A percentile compares a stretch with the other conserved stretches of the same genome.
Evolutionary conservation across 345 rosid genomes (phyloP).

Genomic region (Eucalyptus victrix): DNA sequence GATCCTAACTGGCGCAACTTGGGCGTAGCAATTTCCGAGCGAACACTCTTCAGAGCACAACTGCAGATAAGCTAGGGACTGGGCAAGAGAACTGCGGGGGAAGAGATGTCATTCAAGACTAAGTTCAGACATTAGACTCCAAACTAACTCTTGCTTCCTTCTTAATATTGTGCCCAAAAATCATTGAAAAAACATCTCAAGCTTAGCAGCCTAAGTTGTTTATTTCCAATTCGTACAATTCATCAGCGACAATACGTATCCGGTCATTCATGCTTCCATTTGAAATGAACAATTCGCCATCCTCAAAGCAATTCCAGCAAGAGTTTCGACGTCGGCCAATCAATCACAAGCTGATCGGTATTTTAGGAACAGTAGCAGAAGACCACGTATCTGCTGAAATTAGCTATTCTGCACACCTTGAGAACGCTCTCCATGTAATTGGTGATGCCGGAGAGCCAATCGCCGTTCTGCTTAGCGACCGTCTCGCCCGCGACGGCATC

Average conservation of each 20-base stretch:
- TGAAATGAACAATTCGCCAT: background rate
- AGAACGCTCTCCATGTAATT: constrained; percentile 66
- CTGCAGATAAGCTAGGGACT: background rate
- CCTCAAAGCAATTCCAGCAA: background rate
- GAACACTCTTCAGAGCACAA: background rate
- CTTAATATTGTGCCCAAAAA: background rate
- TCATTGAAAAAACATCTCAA: background rate
- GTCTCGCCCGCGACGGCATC: constrained; percentile 42
- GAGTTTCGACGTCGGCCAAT: background rate
- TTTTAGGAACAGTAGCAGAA: background rate
- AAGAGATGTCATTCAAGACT: background rate
- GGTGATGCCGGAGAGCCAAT: constrained; percentile 92
- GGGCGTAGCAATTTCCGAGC: background rate
- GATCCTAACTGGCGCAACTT: background rate
- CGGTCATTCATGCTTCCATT: background rate
- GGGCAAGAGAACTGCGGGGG: background rate
- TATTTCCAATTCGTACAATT: background rate
- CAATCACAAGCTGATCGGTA: background rate
- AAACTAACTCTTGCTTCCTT: background rate
- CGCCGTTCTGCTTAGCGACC: constrained; percentile 44
- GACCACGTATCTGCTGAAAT: background rate
- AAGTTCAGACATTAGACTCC: background rate
- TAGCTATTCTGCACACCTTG: constrained; percentile 32
- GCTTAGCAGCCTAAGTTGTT: background rate
- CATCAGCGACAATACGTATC: background rate